Conservation (phyloP, 495 filamentous ascomycete genomes). For the Trichoderma virens region DNA sequence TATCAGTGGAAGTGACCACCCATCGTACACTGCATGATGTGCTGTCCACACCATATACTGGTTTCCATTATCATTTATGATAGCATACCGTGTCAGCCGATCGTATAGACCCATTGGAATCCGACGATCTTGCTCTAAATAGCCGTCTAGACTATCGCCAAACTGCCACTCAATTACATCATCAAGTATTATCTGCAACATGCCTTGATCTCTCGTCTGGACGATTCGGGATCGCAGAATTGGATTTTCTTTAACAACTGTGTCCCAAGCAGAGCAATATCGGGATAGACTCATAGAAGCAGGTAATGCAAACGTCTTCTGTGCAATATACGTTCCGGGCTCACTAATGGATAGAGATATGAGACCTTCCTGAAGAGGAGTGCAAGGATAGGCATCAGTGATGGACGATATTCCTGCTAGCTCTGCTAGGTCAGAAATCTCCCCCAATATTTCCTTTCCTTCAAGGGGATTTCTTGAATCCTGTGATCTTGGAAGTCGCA, state of each 20-base stretch:
- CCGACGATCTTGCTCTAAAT: neutral
- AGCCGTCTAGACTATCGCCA: neutral
- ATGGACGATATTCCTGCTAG: too few relatives aligned
- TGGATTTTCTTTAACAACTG: conserved; percentile 36
- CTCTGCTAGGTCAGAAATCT: too few relatives aligned
- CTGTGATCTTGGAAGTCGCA: too few relatives aligned
- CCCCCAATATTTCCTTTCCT: too few relatives aligned
- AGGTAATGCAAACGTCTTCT: conserved; percentile 38
- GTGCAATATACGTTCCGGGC: conserved; percentile 45
- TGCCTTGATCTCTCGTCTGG: conserved; percentile 31
- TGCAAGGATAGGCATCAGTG: conserved; percentile 57
- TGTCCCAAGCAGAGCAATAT: conserved; percentile 50
- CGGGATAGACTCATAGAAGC: conserved; percentile 32
- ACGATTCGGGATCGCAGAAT: conserved; percentile 52
- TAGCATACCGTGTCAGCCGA: neutral
- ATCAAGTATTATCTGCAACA: conserved; percentile 45
- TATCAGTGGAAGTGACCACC: conserved; percentile 46
- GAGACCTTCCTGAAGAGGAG: conserved; percentile 56
- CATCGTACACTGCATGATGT: conserved; percentile 59
- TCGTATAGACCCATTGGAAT: neutral
- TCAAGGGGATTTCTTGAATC: neutral
- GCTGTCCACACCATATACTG: conserved; percentile 46
- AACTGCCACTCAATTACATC: conserved; percentile 20
- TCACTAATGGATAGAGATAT: conserved; percentile 41
- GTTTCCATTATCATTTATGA: neutral